These are phyloP conservation scores for Sarocladium strictum DNA, from an alignment of 2,329 filamentous ascomycete species.

Conservation along the genomic window DNA sequence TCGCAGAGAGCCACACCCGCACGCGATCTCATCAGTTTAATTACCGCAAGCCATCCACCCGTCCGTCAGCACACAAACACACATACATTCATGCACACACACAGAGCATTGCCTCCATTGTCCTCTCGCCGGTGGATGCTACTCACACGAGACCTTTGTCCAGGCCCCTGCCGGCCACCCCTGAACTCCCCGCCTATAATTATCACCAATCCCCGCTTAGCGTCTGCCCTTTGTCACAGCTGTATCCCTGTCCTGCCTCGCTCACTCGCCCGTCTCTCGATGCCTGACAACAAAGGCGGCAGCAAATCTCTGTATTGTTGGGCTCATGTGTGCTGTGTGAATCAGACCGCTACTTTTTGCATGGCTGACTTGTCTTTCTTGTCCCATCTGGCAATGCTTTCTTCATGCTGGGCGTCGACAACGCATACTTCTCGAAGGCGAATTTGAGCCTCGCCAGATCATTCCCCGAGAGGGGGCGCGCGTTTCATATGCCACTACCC, in stretches of 20 bases:
- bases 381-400: background rate
- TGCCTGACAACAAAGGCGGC: background rate
- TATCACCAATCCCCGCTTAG: slow-evolving; percentile 3
- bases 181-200: slow-evolving; percentile 9
- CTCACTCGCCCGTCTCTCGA: slow-evolving; percentile 6
- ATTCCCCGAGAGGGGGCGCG: background rate
- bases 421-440: background rate
- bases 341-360: slow-evolving; percentile 8
- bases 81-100: no score
- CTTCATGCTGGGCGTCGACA: background rate
- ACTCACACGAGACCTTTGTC: slow-evolving; percentile 7
- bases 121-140: background rate
- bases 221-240: slow-evolving; percentile 9
- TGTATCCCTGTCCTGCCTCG: slow-evolving; percentile 3
- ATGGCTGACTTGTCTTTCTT: background rate
- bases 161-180: background rate
- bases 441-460: background rate
- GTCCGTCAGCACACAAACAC: background rate
- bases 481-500: slow-evolving; percentile 3
- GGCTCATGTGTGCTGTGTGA: slow-evolving; percentile 6
- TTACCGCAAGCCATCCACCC: slow-evolving; percentile 3
- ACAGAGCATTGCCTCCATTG: background rate
- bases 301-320: background rate
- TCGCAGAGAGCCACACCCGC: background rate
- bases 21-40: background rate